Base-by-base conservation (phyloP, 495 filamentous ascomycete species). In the Aspergillus funiculosus region DNA sequence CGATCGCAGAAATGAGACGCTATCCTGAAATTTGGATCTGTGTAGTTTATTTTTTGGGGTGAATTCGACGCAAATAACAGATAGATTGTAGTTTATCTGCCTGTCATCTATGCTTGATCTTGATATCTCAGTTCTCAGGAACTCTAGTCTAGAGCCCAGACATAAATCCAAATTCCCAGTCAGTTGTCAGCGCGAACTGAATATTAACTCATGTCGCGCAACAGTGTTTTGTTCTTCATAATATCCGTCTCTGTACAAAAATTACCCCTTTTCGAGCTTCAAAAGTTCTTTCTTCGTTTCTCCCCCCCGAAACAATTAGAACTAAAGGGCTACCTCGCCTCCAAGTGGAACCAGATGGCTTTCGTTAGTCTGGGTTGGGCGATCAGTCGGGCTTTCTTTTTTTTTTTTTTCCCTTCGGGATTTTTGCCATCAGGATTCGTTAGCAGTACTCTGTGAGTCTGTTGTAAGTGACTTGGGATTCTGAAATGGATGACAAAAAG, bases 381-480 rank as follows among this genome's bases (percentile, higher is more conserved):
- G 28, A 43, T 43, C 40, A 43, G 15, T 41, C 39, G 39, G 39
- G 27, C 17, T 3, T n/a, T n/a, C n/a, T 11, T 28, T 37, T 37
- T 25, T 9, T 21, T 38, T 2, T 26, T 11, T 9, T 27, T 28
- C 25, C 9, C 27, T 26, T 14, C 18, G 19, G n/a, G 9, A 34
- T 13, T 34, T 15, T 27, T n/a, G n/a, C n/a, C n/a, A n/a, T n/a
- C n/a, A n/a, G n/a, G n/a, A n/a, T n/a, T n/a, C n/a, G n/a, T n/a
- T n/a, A n/a, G n/a, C n/a, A n/a, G n/a, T n/a, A n/a, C n/a, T n/a
- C n/a, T n/a, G n/a, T n/a, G n/a, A n/a, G n/a, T n/a, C n/a, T n/a
- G n/a, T n/a, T n/a, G n/a, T n/a, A n/a, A n/a, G n/a, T n/a, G n/a
- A n/a, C n/a, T n/a, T n/a, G n/a, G n/a, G n/a, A n/a, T n/a, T n/a